Conservation (phyloP, 2,329 filamentous ascomycete genomes). For the Triangularia setosa region DNA sequence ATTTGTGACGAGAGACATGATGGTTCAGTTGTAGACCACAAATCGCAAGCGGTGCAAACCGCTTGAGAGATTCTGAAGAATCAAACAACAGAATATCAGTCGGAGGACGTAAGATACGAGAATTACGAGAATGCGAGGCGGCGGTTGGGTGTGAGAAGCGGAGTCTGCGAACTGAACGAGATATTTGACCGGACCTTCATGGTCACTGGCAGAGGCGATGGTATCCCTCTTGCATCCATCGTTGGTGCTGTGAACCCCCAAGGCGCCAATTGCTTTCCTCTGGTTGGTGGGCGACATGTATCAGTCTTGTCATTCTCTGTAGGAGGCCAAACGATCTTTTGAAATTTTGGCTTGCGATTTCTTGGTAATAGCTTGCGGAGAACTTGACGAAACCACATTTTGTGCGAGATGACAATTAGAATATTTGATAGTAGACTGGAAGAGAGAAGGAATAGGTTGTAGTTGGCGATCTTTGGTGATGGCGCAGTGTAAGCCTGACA, state of each 20-base stretch:
- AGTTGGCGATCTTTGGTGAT: neutral
- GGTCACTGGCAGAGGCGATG: neutral
- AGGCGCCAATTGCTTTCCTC: slow-evolving; percentile 4
- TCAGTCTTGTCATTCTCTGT: neutral
- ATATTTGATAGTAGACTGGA: neutral
- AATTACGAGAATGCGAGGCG: neutral
- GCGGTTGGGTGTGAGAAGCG: neutral
- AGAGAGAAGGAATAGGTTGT: neutral
- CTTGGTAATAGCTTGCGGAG: neutral
- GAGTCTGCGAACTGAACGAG: neutral
- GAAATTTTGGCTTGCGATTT: slow-evolving; percentile 5
- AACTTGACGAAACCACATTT: slow-evolving; percentile 1
- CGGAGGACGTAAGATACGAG: neutral
- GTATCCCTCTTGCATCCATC: neutral
- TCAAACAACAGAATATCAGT: neutral
- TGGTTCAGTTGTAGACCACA: too few species aligned
- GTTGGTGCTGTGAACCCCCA: slow-evolving; percentile 3
- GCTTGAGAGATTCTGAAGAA: neutral
- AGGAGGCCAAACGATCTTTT: neutral
- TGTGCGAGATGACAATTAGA: neutral
- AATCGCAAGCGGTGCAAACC: too few species aligned
- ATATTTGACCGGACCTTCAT: slow-evolving; percentile 3
- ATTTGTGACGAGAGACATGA: too few species aligned
- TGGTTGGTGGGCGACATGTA: neutral
- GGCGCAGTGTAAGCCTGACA: neutral